phyloP scores from a whole-genome alignment of 208 protist species.

The Trypanosoma rangeli region DNA sequence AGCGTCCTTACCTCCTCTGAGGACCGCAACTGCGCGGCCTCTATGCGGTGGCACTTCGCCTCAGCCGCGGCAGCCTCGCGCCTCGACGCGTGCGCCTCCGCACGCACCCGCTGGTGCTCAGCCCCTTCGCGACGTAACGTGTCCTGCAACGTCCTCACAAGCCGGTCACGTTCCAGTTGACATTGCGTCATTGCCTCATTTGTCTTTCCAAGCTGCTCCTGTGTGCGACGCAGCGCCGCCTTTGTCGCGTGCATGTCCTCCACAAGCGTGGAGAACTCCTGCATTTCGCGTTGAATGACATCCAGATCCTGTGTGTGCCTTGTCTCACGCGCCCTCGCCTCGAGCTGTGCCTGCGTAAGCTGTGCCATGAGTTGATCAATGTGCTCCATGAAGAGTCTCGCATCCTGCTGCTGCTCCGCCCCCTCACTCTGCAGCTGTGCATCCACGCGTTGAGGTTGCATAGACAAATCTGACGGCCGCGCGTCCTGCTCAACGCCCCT shows the following conservation, averaged over 20 bases:
- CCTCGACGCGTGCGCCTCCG: not conserved
- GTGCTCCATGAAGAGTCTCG: conserved; percentile 4
- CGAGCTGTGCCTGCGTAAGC: conserved; percentile 5
- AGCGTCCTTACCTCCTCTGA: conserved; percentile 1
- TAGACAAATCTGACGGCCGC: not conserved
- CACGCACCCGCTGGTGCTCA: conserved; percentile 4
- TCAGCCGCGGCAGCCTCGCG: not conserved
- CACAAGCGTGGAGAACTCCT: conserved; percentile 18
- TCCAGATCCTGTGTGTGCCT: conserved; percentile 20
- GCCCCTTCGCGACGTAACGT: conserved; percentile 14
- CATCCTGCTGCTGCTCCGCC: conserved; percentile 15
- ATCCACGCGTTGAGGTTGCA: conserved; percentile 1
- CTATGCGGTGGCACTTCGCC: not conserved
- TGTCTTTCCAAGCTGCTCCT: conserved; percentile 3
- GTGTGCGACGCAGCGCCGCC: conserved; percentile 1
- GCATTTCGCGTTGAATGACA: conserved; percentile 23
- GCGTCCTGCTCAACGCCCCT: not conserved
- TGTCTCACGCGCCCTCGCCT: conserved; percentile 3
- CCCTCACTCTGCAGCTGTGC: conserved; percentile 14
- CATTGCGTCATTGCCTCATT: conserved; percentile 2
- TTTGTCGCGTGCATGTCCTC: conserved; percentile 9
- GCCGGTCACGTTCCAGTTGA: conserved; percentile 12
- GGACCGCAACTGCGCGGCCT: not conserved
- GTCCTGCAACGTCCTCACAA: conserved; percentile 17
- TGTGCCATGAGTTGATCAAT: conserved; percentile 23